Evolutionary conservation across 129 eudicot genomes (phyloP).

Genomic region (Cynara cardunculus): DNA sequence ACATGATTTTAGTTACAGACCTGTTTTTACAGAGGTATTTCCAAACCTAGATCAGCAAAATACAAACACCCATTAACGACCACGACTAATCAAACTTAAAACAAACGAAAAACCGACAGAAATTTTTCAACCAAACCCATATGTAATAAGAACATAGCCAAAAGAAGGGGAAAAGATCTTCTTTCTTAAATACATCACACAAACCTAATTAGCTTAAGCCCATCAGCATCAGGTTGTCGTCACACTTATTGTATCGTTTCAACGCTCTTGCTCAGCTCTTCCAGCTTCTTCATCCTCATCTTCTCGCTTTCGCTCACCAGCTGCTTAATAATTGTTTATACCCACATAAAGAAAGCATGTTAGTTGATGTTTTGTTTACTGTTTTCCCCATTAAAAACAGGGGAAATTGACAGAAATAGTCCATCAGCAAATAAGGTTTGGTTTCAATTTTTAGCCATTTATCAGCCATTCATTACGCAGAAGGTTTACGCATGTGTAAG

Average conservation of each 20-base stretch:
- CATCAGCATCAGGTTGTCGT: constrained; percentile 30
- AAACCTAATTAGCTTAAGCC: constrained; percentile 46
- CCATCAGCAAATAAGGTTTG: too few species aligned
- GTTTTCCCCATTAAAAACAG: too few species aligned
- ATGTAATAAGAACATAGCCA: constrained; percentile 42
- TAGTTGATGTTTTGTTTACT: constrained; percentile 25
- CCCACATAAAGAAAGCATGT: constrained; percentile 21
- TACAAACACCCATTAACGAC: constrained; percentile 36
- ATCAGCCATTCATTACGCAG: too few species aligned
- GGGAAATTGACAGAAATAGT: too few species aligned
- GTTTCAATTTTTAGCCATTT: too few species aligned
- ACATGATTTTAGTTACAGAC: constrained; percentile 85
- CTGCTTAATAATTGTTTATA: constrained; percentile 57
- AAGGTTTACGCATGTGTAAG: too few species aligned
- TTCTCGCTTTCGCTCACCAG: constrained; percentile 96
- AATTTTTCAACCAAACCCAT: constrained; percentile 56
- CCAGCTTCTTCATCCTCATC: constrained; percentile 96
- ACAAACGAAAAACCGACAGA: constrained; percentile 27
- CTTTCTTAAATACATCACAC: constrained; percentile 71
- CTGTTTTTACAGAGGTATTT: constrained; percentile 63
- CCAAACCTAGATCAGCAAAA: constrained; percentile 66
- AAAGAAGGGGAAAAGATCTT: constrained; percentile 21
- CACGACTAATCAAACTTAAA: constrained; percentile 25
- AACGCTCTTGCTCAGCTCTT: constrained; percentile 92
- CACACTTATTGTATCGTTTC: constrained; percentile 52